Evolutionary conservation across 73 alveolate species (phyloP).

Genomic region (Stentor coeruleus): DNA sequence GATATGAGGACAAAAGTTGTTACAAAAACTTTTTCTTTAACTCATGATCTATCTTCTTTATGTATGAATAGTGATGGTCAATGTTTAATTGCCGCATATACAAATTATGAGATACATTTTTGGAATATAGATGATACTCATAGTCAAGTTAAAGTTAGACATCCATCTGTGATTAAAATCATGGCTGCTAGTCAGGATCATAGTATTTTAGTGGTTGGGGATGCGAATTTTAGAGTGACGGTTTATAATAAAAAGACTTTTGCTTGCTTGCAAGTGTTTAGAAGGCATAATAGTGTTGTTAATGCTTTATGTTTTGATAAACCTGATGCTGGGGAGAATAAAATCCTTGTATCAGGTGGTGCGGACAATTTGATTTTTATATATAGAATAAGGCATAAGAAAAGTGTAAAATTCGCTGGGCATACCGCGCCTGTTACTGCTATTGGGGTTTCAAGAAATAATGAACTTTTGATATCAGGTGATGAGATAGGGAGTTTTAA

Average conservation of each 20-base stretch:
- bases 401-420: background rate
- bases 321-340: background rate
- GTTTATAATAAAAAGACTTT: background rate
- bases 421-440: background rate
- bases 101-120: background rate
- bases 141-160: background rate
- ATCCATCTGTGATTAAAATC: background rate
- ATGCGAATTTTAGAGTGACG: constrained; percentile 1
- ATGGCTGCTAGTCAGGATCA: background rate
- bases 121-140: background rate
- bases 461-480: background rate
- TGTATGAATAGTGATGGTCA: background rate
- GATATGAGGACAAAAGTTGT: background rate
- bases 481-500: background rate
- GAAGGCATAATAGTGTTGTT: constrained; percentile 3
- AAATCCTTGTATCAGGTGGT: background rate
- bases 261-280: background rate
- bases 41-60: background rate
- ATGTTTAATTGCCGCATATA: background rate
- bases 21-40: background rate
- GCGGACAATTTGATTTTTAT: background rate
- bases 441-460: background rate
- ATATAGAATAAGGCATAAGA: no score
- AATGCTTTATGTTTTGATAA: background rate
- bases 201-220: constrained; percentile 1